Evolutionary conservation across 2,329 filamentous ascomycete species (phyloP).

Genomic region (Colletotrichum lupini): DNA sequence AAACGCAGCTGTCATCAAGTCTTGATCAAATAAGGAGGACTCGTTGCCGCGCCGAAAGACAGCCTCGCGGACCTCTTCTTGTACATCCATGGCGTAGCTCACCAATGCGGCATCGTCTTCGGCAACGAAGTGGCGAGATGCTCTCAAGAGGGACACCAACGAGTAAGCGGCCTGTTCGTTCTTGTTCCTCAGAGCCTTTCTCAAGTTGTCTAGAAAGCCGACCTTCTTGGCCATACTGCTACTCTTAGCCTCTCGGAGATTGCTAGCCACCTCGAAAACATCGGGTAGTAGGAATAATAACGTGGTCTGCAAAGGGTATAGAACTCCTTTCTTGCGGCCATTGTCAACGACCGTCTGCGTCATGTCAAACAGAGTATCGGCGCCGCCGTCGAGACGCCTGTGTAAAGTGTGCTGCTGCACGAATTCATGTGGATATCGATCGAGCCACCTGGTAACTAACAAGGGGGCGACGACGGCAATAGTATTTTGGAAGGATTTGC

Average conservation of each 20-base stretch:
- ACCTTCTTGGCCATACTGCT: constrained; percentile 74
- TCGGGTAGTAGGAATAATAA: constrained; percentile 74
- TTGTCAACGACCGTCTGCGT: constrained; percentile 70
- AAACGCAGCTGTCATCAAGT: constrained; percentile 74
- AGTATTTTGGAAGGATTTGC: constrained; percentile 71
- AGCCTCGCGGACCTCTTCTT: constrained; percentile 74
- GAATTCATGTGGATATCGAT: constrained; percentile 73
- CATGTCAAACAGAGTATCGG: constrained; percentile 78
- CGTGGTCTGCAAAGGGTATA: constrained; percentile 72
- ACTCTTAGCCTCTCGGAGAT: constrained; percentile 72
- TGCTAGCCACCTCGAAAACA: constrained; percentile 76
- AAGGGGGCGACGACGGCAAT: constrained; percentile 72
- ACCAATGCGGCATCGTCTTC: constrained; percentile 73
- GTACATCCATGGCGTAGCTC: constrained; percentile 76
- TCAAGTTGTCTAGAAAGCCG: constrained; percentile 70
- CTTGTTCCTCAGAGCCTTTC: constrained; percentile 71
- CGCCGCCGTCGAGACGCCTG: constrained; percentile 71
- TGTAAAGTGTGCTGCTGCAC: constrained; percentile 70
- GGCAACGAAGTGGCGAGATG: constrained; percentile 71
- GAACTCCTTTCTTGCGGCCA: constrained; percentile 62
- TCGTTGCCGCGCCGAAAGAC: constrained; percentile 68
- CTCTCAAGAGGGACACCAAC: constrained; percentile 70
- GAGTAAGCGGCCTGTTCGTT: constrained; percentile 77
- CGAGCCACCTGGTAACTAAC: constrained; percentile 73
- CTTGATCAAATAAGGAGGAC: constrained; percentile 66